These are phyloP conservation scores for Spathaspora girioi DNA, from an alignment of 805 yeast species.

Conservation along the genomic window DNA sequence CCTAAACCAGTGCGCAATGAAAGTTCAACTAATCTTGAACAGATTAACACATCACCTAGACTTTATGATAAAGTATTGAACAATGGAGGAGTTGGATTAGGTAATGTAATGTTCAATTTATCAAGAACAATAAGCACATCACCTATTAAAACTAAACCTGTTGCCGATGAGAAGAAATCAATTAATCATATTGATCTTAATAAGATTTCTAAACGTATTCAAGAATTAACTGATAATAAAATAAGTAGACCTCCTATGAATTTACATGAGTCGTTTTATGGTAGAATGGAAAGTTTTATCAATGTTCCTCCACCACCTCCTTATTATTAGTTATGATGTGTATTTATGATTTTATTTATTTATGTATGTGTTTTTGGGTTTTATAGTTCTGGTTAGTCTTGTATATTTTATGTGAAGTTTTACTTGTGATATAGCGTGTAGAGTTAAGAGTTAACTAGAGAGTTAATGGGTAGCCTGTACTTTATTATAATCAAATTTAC, in stretches of 20 bases:
- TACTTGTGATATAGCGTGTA: too few relatives aligned
- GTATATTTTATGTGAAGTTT: background rate
- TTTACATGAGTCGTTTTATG: background rate
- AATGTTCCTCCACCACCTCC: constrained; percentile 11
- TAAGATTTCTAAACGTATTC: constrained; percentile 15
- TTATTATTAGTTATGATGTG: constrained; percentile 4
- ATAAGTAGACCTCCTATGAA: background rate
- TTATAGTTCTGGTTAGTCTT: background rate
- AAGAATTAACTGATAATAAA: constrained; percentile 8
- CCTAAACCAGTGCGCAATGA: constrained; percentile 6
- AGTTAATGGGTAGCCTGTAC: too few relatives aligned
- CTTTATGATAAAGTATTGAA: constrained; percentile 12
- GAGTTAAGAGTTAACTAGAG: too few relatives aligned
- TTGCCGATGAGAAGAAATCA: constrained; percentile 6
- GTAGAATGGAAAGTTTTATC: constrained; percentile 6
- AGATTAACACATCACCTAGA: constrained; percentile 13
- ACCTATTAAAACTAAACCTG: constrained; percentile 18
- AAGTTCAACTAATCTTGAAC: background rate
- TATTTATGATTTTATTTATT: background rate
- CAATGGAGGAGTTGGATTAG: constrained; percentile 29
- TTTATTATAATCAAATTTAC: too few relatives aligned
- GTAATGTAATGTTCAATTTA: constrained; percentile 30
- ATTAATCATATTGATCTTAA: constrained; percentile 12
- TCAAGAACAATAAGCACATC: constrained; percentile 18
- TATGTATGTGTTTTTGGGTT: background rate